Base-by-base conservation (phyloP, 306 rosid species). In the Corylus heterophylla region DNA sequence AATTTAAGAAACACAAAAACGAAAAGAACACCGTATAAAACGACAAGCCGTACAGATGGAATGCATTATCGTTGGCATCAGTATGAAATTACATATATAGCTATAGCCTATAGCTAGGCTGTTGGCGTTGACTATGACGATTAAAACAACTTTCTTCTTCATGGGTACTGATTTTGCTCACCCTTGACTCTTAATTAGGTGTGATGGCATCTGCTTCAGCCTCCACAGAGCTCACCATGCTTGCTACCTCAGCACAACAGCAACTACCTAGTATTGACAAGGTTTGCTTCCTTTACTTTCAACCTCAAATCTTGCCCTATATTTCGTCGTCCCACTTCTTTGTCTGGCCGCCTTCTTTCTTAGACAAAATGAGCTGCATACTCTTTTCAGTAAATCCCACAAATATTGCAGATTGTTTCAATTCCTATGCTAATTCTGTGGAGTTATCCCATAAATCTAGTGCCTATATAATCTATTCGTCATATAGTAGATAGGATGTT, bases 191-290 rank as follows among this genome's bases (percentile, higher is more conserved):
- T 22, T 22, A 22, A 22, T 22, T 22, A 22, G 22, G 27, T 22
- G 67, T 37, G 48, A 79, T 73, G 74, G 83, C 68, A 20, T 27
- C 72, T 73, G 10, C 25, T 11, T 12, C 47, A 14, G 45, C 16
- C 54, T 52, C 55, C 74, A 8, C 12, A 5, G 18, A 16, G 54
- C 39, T 5, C 54, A 18, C 77, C 54, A 56, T 47, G 68, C 18
- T 68, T 74, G 31, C 64, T 64, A 56, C 73, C n/a, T 64, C 78
- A 2, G 49, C 73, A 39, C 49, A 62, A 44, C 31, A 64, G 13
- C 22, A 11, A 45, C 35, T 44, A 47, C 51, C 74, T 37, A 64
- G 4, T 42, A 63, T 18, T 17, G 44, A 58, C 5, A 73, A 63
- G 83, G 78, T 73, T 73, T 73, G 68, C n/a, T 13, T 62, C 59